A percentile compares a stretch with the other conserved stretches of the same genome.
These are phyloP conservation scores for Tetrapyrgos nigripes DNA, from an alignment of 1,284 basidiomycete species.

Conservation along the genomic window DNA sequence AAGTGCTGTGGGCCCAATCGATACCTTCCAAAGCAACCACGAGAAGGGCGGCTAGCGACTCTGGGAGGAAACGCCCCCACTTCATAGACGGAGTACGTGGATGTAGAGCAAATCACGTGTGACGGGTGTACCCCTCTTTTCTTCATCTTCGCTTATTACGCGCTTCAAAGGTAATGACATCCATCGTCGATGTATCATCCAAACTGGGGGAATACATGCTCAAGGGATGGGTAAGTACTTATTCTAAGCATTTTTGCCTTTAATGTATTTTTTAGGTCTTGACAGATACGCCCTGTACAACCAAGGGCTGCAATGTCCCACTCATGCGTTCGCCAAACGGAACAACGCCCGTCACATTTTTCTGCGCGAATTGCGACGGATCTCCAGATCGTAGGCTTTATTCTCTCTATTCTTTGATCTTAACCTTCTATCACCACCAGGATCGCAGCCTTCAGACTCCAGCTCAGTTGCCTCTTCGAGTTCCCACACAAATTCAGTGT, in stretches of 20 bases:
- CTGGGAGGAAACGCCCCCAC: constrained; percentile 68
- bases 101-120: background rate
- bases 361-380: constrained; percentile 70
- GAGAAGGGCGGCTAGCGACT: constrained; percentile 55
- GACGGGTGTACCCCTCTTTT: constrained; percentile 18
- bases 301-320: constrained; percentile 63
- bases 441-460: constrained; percentile 28
- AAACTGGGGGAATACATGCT: constrained; percentile 75
- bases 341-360: constrained; percentile 48
- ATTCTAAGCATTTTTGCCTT: constrained; percentile 8
- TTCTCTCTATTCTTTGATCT: background rate
- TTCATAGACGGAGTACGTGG: constrained; percentile 50
- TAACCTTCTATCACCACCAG: constrained; percentile 8
- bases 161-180: constrained; percentile 45
- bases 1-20: constrained; percentile 43
- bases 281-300: constrained; percentile 68
- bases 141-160: too few relatives aligned
- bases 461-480: constrained; percentile 54
- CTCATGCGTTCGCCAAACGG: constrained; percentile 70
- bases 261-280: constrained; percentile 53
- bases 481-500: constrained; percentile 43
- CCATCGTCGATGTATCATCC: constrained; percentile 59
- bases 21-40: constrained; percentile 52
- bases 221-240: constrained; percentile 72
- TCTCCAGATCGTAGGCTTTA: constrained; percentile 37